Evolutionary conservation across 1,139 yeast species (phyloP).

Genomic region (Magnusiomyces sp.): DNA sequence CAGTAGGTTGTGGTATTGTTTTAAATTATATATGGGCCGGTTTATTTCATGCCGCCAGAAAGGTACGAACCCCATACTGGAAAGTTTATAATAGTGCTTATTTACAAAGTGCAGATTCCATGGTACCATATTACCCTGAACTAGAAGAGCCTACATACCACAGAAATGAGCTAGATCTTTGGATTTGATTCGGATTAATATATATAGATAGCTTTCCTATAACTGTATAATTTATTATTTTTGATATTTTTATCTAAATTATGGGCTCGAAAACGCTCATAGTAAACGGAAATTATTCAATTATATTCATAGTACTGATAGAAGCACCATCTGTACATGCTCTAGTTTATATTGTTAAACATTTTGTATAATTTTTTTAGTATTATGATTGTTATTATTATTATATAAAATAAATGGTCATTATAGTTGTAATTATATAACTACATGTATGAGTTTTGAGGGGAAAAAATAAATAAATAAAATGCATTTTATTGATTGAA

Average conservation of each 20-base stretch:
- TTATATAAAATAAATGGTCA: background rate
- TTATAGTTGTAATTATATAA: background rate
- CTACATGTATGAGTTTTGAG: background rate
- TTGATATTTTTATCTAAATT: no score
- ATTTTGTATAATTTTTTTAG: background rate
- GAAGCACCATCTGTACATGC: no score
- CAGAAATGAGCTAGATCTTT: constrained; percentile 37
- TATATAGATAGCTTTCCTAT: background rate
- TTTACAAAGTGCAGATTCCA: constrained; percentile 61
- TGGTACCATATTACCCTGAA: constrained; percentile 78
- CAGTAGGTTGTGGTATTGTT: constrained; percentile 68
- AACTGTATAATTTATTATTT: no score
- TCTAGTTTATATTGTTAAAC: background rate
- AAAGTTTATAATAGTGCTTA: constrained; percentile 69
- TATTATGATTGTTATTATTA: background rate
- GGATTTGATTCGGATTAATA: constrained; percentile 26
- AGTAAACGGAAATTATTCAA: no score
- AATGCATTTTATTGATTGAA: background rate
- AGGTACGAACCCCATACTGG: constrained; percentile 85
- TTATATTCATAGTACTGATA: background rate
- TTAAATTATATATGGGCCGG: constrained; percentile 82
- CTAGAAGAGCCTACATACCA: constrained; percentile 33
- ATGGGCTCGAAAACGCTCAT: no score
- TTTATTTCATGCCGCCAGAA: constrained; percentile 84
- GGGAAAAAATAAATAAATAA: background rate